Base-by-base conservation (phyloP, 164 flowering plant species). In the Berberis thunbergii region DNA sequence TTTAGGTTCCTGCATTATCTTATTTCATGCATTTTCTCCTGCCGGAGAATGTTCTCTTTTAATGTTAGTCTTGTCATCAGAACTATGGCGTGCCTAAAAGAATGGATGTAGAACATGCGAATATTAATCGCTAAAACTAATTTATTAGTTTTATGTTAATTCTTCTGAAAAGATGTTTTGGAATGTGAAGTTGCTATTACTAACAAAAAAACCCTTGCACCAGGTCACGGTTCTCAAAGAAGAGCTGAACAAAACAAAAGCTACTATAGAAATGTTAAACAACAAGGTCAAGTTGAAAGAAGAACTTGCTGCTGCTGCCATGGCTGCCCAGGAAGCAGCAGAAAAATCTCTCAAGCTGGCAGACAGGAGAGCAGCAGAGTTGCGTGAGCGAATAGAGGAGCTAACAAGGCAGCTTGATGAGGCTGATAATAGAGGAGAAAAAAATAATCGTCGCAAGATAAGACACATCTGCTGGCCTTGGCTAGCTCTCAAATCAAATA, bases 381-480 rank as follows among this genome's bases (percentile, higher is more conserved):
- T 84, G 3, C 78, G 73, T 39, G 78, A 71, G 39, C 69, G 82
- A 54, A 77, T 88, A 9, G 88, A 88, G 75, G 94, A 85, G 69
- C 71, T 91, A 39, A 78, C 83, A 1, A 78, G 72, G 67, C 91
- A 85, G 65, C 13, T 88, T 38, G 96, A 88, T 76, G 89, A 83
- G 63, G 79, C 78, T 48, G 94, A 86, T 8, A 70, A 68, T 59
- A 75, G 64, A 61, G 81, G 69, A 3, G 77, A 74, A 7, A 59
- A 73, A 7, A 64, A 45, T 26, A 69, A 45, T 11, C 73, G 77
- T 13, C 70, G 67, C 12, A 81, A 69, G 56, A 72, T 75, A 39
- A 80, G 93, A 57, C 85, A 72, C 55, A 64, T 86, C 6, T 88
- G 96, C 73, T 88, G 97, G 96, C 96, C 96, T 13, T 86, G 88